These are phyloP conservation scores for Ophiocordyceps camponoti-leonardi DNA, from an alignment of 2,329 filamentous ascomycete species.

Conservation along the genomic window DNA sequence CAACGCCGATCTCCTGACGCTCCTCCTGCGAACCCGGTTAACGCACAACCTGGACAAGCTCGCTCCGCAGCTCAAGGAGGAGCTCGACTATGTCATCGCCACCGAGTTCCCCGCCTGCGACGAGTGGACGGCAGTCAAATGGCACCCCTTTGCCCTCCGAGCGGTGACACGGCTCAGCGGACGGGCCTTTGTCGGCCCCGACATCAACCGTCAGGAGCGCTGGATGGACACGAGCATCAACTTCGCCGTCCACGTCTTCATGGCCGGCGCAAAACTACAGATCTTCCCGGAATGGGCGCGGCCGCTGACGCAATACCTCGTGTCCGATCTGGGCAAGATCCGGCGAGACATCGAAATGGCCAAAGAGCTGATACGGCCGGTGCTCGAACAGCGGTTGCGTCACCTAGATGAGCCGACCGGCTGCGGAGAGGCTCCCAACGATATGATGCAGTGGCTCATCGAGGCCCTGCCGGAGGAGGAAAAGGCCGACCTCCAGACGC, in stretches of 20 bases:
- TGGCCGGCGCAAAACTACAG: slow-evolving; percentile 30
- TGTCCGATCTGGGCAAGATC: slow-evolving; percentile 28
- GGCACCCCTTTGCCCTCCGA: slow-evolving; percentile 33
- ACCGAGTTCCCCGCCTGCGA: slow-evolving; percentile 30
- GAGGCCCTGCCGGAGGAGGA: slow-evolving; percentile 21
- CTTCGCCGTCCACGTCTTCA: slow-evolving; percentile 31
- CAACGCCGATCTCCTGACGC: slow-evolving; percentile 25
- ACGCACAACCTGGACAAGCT: slow-evolving; percentile 29
- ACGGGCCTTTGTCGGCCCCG: slow-evolving; percentile 31
- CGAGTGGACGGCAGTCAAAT: slow-evolving; percentile 36
- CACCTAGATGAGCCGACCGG: slow-evolving; percentile 18
- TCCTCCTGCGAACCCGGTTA: slow-evolving; percentile 27
- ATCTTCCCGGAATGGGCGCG: slow-evolving; percentile 32
- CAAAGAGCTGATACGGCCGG: slow-evolving; percentile 23
- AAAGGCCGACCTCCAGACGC: slow-evolving; percentile 18
- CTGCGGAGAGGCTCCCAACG: slow-evolving; percentile 19
- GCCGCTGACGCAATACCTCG: slow-evolving; percentile 25
- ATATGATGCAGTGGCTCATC: slow-evolving; percentile 27
- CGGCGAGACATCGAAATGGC: slow-evolving; percentile 23
- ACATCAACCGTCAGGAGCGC: slow-evolving; percentile 30
- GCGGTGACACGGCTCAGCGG: slow-evolving; percentile 36
- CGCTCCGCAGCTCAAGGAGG: slow-evolving; percentile 26
- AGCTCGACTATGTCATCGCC: slow-evolving; percentile 26
- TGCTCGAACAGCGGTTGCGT: slow-evolving; percentile 27
- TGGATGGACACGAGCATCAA: slow-evolving; percentile 36